Conservation (phyloP, 1,284 basidiomycete genomes). For the Agaricales sp. region DNA sequence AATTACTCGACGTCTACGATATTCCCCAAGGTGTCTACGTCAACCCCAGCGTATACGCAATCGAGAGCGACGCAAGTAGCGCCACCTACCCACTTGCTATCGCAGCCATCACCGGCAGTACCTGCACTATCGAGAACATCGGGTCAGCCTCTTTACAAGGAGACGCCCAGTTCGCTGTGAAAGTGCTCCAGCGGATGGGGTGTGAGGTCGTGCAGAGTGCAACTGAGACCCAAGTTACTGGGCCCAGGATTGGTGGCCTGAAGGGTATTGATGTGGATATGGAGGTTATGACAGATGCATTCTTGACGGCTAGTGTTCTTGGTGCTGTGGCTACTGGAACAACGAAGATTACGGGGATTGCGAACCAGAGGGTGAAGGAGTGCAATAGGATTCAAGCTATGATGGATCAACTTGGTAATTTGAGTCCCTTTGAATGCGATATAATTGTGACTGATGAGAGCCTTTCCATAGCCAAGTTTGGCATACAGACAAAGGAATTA, state of each 20-base stretch:
- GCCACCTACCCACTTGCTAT: conserved; percentile 97
- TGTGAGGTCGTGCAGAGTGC: conserved; percentile 85
- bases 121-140: conserved; percentile 90
- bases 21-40: conserved; percentile 78
- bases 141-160: conserved; percentile 89
- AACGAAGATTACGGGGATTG: conserved; percentile 89
- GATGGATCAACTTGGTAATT: conserved; percentile 86
- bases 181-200: conserved; percentile 93
- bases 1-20: conserved; percentile 71
- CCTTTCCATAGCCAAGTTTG: conserved; percentile 72
- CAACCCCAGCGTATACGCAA: conserved; percentile 77
- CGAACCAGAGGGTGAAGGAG: conserved; percentile 98
- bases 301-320: conserved; percentile 89
- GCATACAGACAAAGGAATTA: conserved; percentile 85
- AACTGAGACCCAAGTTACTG: conserved; percentile 87
- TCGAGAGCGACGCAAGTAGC: conserved; percentile 93
- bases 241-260: conserved; percentile 75
- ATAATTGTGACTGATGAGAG: no score
- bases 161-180: conserved; percentile 90
- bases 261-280: conserved; percentile 90
- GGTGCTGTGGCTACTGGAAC: conserved; percentile 74
- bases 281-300: conserved; percentile 99
- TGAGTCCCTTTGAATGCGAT: no score
- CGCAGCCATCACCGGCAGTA: conserved; percentile 92
- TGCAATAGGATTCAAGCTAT: conserved; percentile 96